Base-by-base conservation (phyloP, 1,284 basidiomycete species). In the Ceraceosorus bombacis region DNA sequence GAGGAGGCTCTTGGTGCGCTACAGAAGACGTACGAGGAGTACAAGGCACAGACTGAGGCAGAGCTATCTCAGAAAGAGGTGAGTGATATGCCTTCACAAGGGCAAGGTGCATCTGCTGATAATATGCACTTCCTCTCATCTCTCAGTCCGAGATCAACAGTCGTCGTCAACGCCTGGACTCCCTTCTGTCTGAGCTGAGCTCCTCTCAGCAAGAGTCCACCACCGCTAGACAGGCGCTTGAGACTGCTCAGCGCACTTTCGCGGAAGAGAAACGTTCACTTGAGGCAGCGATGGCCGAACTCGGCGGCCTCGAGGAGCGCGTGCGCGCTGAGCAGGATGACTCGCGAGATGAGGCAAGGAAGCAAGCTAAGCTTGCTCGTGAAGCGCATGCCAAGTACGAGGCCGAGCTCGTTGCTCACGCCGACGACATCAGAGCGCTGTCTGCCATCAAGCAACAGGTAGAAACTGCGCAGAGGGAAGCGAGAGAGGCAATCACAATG, bases 381-480 rank as follows among this genome's bases (percentile, higher is more conserved):
- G 83, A 85, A 66, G 88, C 88, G 1, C 88, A 92, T 75, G 85
- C 87, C 59, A 85, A 86, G 59, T 91, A 90, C 69, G 83, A 86
- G 15, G 82, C 85, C 49, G 88, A 90, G 72, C 83, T 91, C n/a
- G 78, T 91, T 37, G 81, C 87, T 1, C 90, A 92, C 76, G 89
- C 89, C 0, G 86, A 90, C 54, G 83, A 87, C 2, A 85, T 91
- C 80, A 48, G 58, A 13, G 60, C 53, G 6, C 50, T 64, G 6
- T 49, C 51, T 17, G 13, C 41, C 2, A 13, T 59, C n/a, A 62
- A 64, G 17, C 62, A 64, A 38, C 59, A 60, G 7, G 60, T 85
- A 3, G 85, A 89, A 64, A 87, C 85, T n/a, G 88, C 89, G 0
- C 81, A 83, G 58, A 85, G 85, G 7, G 90, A 90, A 40, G 65